These are phyloP conservation scores for Buxus sempervirens DNA, from an alignment of 164 flowering plant genomes.

Conservation along the genomic window DNA sequence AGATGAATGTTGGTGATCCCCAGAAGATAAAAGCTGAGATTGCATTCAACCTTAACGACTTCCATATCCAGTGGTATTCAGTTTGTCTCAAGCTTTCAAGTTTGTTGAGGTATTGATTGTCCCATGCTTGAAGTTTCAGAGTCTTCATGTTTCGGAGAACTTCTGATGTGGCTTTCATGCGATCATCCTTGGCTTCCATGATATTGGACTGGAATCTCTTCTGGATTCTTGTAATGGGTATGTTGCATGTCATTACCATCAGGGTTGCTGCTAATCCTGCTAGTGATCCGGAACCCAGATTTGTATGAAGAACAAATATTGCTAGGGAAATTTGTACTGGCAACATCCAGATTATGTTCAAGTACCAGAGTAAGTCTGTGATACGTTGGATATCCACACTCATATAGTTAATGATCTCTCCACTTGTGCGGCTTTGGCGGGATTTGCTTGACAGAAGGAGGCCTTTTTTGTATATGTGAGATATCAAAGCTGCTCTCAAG, in stretches of 20 bases:
- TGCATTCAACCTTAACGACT: slow-evolving; percentile 53
- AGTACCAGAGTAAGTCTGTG: slow-evolving; percentile 78
- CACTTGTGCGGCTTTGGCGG: slow-evolving; percentile 76
- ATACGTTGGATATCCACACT: slow-evolving; percentile 89
- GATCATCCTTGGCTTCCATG: slow-evolving; percentile 77
- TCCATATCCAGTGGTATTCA: slow-evolving; percentile 75
- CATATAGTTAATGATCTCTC: slow-evolving; percentile 90
- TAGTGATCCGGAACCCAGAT: slow-evolving; percentile 60
- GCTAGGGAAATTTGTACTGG: slow-evolving; percentile 84
- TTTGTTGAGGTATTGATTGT: slow-evolving; percentile 56
- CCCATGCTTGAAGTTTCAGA: slow-evolving; percentile 95
- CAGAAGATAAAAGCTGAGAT: slow-evolving; percentile 72
- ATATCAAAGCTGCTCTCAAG: slow-evolving; percentile 71
- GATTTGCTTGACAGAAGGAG: slow-evolving; percentile 67
- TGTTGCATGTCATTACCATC: slow-evolving; percentile 65
- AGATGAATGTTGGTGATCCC: slow-evolving; percentile 88
- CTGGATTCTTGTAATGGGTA: slow-evolving; percentile 72
- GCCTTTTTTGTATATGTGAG: slow-evolving; percentile 80
- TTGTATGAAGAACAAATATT: slow-evolving; percentile 54
- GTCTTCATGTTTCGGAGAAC: slow-evolving; percentile 78
- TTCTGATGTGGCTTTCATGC: slow-evolving; percentile 92
- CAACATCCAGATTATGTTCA: slow-evolving; percentile 78
- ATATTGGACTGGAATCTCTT: slow-evolving; percentile 64
- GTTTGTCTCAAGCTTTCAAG: slow-evolving; percentile 53
- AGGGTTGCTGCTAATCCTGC: slow-evolving; percentile 73